Conservation (phyloP, 495 filamentous ascomycete species). For the Hyaloscypha hepaticicola region DNA sequence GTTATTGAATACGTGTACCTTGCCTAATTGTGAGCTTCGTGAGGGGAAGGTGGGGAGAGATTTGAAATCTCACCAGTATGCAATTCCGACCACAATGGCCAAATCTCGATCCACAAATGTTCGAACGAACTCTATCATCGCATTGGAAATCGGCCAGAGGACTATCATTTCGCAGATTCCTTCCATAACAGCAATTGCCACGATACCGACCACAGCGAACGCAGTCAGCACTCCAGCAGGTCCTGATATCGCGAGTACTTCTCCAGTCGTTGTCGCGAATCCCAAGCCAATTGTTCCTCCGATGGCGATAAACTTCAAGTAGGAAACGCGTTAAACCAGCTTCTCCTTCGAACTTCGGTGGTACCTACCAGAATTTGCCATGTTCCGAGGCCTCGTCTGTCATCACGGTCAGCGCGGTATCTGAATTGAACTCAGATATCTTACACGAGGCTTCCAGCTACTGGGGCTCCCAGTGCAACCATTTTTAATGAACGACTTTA, state of each 20-base stretch:
- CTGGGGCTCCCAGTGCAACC: too few species aligned
- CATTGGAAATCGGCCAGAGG: conserved; percentile 37
- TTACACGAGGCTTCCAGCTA: too few species aligned
- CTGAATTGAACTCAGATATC: too few species aligned
- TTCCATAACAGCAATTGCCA: conserved; percentile 37
- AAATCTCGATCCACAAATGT: conserved; percentile 39
- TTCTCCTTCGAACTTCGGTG: too few species aligned
- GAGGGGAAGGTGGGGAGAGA: too few species aligned
- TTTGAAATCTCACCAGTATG: conserved; percentile 28
- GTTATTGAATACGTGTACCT: conserved; percentile 20
- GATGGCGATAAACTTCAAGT: conserved; percentile 39
- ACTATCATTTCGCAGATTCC: conserved; percentile 38
- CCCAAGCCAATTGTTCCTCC: conserved; percentile 37
- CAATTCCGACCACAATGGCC: conserved; percentile 33
- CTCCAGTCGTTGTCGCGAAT: conserved; percentile 31
- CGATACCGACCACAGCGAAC: conserved; percentile 32
- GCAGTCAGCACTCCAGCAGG: conserved; percentile 35
- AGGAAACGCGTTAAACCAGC: too few species aligned
- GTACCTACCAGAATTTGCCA: too few species aligned
- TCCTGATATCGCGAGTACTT: conserved; percentile 36
- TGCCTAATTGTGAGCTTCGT: too few species aligned
- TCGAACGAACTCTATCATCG: conserved; percentile 36
- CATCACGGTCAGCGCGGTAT: too few species aligned
- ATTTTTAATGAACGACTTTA: too few species aligned
- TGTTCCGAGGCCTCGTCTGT: too few species aligned